phyloP scores from a whole-genome alignment of 805 yeast genomes.

The Saturnispora quitensis region DNA sequence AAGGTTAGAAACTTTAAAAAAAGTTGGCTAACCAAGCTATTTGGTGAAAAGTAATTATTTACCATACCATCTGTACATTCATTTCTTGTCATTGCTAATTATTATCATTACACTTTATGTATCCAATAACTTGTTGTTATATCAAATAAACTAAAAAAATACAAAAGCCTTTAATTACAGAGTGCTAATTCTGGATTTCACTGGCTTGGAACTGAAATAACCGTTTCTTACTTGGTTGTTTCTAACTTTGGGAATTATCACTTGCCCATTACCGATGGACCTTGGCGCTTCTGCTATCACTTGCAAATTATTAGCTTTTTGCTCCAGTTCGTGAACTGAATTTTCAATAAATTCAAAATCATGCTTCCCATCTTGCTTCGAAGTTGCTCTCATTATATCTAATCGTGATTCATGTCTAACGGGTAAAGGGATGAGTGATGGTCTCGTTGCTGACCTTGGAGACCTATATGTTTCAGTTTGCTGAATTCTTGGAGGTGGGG shows the following conservation, averaged over 20 bases:
- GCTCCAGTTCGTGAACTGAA: not conserved
- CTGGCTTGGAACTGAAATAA: not conserved
- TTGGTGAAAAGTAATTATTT: constrained; percentile 33
- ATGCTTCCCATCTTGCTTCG: constrained; percentile 3
- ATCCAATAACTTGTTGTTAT: not conserved
- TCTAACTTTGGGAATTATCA: not conserved
- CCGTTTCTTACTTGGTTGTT: constrained; percentile 6
- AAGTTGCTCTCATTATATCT: constrained; percentile 15
- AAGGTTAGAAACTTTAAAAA: constrained; percentile 28
- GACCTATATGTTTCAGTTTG: not conserved
- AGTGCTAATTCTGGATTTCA: constrained; percentile 5
- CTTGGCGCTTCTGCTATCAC: not conserved
- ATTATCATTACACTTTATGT: not conserved
- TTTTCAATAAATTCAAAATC: not conserved
- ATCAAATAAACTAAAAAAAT: not conserved
- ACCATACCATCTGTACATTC: not conserved
- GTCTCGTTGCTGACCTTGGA: not conserved
- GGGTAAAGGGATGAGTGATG: constrained; percentile 23
- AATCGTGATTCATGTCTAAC: constrained; percentile 19
- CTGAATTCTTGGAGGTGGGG: not conserved
- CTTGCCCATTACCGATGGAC: not conserved
- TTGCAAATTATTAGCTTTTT: not conserved
- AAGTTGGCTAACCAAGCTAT: constrained; percentile 32
- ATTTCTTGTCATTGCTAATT: not conserved
- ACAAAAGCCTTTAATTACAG: not conserved